Evolutionary conservation across 1,139 yeast species (phyloP).

Genomic region (Saccharomyces hybrid): DNA sequence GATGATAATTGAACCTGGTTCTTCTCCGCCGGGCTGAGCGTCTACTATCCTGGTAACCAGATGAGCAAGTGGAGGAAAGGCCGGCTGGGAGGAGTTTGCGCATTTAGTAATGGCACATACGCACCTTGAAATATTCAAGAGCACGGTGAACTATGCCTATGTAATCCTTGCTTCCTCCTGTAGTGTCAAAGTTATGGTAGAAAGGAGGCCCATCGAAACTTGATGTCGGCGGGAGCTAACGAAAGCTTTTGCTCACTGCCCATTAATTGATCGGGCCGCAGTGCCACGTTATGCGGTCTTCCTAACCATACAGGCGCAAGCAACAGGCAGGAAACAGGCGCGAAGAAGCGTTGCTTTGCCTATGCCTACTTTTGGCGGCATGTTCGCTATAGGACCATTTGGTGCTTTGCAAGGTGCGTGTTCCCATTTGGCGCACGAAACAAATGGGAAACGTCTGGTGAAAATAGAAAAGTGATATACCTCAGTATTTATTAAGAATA

Average conservation of each 20-base stretch:
- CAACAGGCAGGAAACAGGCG: background rate
- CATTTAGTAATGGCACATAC: background rate
- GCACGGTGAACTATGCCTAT: background rate
- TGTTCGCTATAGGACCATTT: background rate
- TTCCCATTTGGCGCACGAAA: background rate
- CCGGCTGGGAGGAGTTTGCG: background rate
- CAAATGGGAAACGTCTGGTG: background rate
- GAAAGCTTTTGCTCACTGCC: background rate
- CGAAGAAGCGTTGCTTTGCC: background rate
- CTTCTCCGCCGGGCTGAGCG: background rate
- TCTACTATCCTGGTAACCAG: background rate
- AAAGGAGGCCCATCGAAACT: background rate
- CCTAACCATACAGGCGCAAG: background rate
- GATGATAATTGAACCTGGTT: background rate
- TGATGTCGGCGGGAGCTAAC: background rate
- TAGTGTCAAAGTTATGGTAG: background rate
- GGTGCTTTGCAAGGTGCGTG: background rate
- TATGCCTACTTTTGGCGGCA: background rate
- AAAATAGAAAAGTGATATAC: background rate
- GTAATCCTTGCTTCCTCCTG: background rate
- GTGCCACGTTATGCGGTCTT: background rate
- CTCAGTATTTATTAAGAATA: background rate
- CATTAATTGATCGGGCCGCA: background rate
- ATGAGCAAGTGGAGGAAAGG: background rate
- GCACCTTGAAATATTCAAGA: background rate